phyloP scores from a whole-genome alignment of 345 rosid genomes.

The Eucalyptus decipiens region DNA sequence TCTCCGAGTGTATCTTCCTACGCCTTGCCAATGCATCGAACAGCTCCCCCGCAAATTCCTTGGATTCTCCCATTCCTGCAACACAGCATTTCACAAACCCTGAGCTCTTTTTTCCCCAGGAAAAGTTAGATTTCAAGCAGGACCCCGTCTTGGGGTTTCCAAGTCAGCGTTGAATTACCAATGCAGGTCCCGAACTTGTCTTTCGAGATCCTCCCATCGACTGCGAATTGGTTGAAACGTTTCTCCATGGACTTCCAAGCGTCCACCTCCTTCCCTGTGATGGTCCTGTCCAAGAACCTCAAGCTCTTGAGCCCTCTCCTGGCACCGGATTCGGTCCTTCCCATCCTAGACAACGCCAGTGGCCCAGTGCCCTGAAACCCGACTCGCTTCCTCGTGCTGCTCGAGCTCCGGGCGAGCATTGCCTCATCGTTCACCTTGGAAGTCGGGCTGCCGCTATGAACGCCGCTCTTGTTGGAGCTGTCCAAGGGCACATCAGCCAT shows the following conservation, averaged over 20 bases:
- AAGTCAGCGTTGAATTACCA: constrained; percentile 18
- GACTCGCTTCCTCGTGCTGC: constrained; percentile 28
- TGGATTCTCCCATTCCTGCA: constrained; percentile 83
- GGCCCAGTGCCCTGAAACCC: constrained; percentile 11
- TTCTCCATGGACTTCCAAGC: constrained; percentile 80
- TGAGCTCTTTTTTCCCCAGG: not conserved
- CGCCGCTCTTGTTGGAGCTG: not conserved
- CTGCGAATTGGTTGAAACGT: constrained; percentile 56
- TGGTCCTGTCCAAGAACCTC: constrained; percentile 68
- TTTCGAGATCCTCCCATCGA: constrained; percentile 34
- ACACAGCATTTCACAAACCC: not conserved
- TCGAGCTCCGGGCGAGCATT: constrained; percentile 20
- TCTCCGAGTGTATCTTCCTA: constrained; percentile 22
- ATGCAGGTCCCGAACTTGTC: constrained; percentile 78
- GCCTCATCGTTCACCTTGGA: not conserved
- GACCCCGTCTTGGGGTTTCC: not conserved
- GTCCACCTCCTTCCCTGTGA: constrained; percentile 66
- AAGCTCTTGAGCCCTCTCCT: constrained; percentile 72
- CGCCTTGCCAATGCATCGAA: constrained; percentile 76
- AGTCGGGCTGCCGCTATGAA: not conserved
- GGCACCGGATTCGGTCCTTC: constrained; percentile 50
- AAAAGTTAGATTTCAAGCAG: not conserved
- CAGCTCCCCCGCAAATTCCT: constrained; percentile 73
- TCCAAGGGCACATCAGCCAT: constrained; percentile 28
- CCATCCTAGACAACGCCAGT: constrained; percentile 1